phyloP scores from a whole-genome alignment of 306 rosid genomes.

The Oxytropis ochrocephala region DNA sequence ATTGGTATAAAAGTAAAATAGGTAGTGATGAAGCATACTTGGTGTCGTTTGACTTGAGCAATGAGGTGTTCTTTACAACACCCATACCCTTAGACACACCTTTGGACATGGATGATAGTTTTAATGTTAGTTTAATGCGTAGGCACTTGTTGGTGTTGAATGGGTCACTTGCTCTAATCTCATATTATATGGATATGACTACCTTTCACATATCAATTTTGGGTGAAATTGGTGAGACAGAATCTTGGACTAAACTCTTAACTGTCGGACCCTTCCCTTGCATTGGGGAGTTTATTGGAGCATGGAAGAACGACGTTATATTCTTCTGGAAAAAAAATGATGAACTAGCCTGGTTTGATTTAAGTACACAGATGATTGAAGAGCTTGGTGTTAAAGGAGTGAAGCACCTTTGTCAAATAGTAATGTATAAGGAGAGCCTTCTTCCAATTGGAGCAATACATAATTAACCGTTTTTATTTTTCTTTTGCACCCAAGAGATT shows the following conservation, averaged over 20 bases:
- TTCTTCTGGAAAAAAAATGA: no score
- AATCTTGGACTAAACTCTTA: neutral
- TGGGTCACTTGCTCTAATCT: neutral
- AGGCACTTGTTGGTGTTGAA: neutral
- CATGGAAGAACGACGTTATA: no score
- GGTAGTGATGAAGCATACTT: neutral
- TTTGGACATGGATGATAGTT: neutral
- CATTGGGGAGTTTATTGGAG: neutral
- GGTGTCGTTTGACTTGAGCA: neutral
- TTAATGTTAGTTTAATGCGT: neutral
- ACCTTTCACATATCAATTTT: neutral
- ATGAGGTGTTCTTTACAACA: neutral
- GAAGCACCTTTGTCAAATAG: no score
- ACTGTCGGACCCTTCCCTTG: neutral
- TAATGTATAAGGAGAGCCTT: no score
- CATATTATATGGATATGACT: neutral
- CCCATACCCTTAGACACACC: neutral
- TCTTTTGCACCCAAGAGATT: neutral
- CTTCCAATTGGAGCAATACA: neutral
- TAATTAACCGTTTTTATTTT: neutral
- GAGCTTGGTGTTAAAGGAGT: neutral
- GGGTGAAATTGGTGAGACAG: neutral
- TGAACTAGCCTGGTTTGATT: no score
- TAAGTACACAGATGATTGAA: no score
- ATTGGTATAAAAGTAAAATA: neutral